Evolutionary conservation across 2,329 filamentous ascomycete genomes (phyloP), one percentile per base, ranked within the genome.

Genomic region (Ophiostoma himal-ulmi): DNA sequence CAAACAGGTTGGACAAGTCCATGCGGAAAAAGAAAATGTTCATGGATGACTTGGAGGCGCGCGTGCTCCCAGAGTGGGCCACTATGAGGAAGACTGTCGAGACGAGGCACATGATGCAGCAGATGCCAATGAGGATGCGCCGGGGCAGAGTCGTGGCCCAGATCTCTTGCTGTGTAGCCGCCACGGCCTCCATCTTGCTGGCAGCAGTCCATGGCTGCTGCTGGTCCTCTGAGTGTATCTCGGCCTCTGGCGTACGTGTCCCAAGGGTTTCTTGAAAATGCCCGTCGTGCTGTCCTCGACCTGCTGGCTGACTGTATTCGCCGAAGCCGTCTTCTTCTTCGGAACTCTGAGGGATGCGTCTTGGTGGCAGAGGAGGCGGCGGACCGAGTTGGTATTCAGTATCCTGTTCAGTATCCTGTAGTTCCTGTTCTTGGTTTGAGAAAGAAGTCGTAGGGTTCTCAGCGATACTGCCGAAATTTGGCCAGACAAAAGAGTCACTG

Each of bases 1-100:
- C 44, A 70, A 97, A 89, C 77, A 97, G 90, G 76, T 96, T 86
- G 75, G 91, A 87, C 67, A 97, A 85, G 79, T 96, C 86, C 76
- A 97, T 86, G 75, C 89, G 90, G 79, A 96, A 90, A 80, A 97
- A 95, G 81, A 91, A 97, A 75, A 91, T 92, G 71, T 87, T 81
- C 72, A 85, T 86, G 44, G 94, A 82, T 7, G 91, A 84, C 20
- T 83, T 76, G 71, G 84, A 84, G 75, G 88, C 82, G 75, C 83
- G 84, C 69, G 89, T 89, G 79, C 91, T 93, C 75, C 92, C 93
- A 75, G 96, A 87, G 75, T 72, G 70, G 34, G 64, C 68, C 75
- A 96, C 86, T 72, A 96, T 86, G 54, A 96, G 83, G 78, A 96
- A 96, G 73, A 94, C 83, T 73, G 91, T 85, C 54, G 91, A 85